Evolutionary conservation across 495 filamentous ascomycete genomes (phyloP).

Genomic region (Xylaria cubensis): DNA sequence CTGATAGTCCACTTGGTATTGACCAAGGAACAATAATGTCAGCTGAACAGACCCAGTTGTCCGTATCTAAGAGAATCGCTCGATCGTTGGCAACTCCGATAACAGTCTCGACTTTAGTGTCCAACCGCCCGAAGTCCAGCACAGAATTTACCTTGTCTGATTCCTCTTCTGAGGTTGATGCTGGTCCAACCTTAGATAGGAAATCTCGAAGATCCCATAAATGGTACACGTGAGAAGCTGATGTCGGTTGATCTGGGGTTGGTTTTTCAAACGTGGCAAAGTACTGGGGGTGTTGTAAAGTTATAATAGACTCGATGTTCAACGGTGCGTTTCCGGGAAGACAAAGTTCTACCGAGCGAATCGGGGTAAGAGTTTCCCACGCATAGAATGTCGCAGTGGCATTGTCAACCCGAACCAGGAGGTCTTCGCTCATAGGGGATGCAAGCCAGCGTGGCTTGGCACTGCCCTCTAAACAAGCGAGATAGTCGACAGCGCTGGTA

Average conservation of each 20-base stretch:
- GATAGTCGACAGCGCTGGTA: not conserved
- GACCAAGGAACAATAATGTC: not conserved
- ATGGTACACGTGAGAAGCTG: not conserved
- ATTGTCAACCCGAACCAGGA: conserved; percentile 1
- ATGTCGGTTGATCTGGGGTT: too few relatives aligned
- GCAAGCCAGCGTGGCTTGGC: not conserved
- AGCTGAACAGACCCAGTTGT: conserved; percentile 14
- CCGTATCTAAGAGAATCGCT: not conserved
- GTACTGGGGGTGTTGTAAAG: not conserved
- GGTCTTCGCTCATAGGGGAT: not conserved
- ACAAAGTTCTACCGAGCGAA: not conserved
- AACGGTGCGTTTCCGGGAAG: not conserved
- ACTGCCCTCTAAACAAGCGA: not conserved
- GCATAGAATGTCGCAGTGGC: not conserved
- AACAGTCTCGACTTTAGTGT: not conserved
- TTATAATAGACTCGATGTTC: not conserved
- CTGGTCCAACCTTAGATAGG: not conserved
- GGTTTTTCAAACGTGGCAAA: not conserved
- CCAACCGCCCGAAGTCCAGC: not conserved
- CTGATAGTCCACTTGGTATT: not conserved
- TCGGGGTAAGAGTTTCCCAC: conserved; percentile 5
- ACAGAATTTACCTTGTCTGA: not conserved
- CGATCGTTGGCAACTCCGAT: not conserved
- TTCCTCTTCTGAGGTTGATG: not conserved
- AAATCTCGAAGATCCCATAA: conserved; percentile 13